Evolutionary conservation across 2,329 filamentous ascomycete genomes (phyloP).

Genomic region (Cercospora canescens): DNA sequence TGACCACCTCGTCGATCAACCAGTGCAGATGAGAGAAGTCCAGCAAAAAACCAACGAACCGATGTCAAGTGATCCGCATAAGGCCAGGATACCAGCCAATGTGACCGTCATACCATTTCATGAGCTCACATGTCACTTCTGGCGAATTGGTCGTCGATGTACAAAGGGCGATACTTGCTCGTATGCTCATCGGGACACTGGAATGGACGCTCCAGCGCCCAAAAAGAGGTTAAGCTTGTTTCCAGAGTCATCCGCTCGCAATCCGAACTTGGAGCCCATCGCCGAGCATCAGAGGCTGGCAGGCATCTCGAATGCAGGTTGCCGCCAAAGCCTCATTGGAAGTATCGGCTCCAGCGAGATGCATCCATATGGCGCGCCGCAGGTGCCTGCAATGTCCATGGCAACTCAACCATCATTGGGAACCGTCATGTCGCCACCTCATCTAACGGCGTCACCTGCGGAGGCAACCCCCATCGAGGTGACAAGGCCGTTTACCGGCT

Average conservation of each 20-base stretch:
- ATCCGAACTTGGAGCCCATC: background rate
- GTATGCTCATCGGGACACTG: constrained; percentile 26
- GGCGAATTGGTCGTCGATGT: constrained; percentile 18
- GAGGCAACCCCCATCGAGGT: background rate
- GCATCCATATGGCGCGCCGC: background rate
- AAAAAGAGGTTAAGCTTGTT: constrained; percentile 1
- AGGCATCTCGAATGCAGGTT: background rate
- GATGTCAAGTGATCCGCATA: constrained; percentile 4
- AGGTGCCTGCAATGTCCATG: background rate
- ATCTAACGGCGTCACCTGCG: background rate
- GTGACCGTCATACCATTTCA: background rate
- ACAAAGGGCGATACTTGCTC: constrained; percentile 15
- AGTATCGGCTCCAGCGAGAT: background rate
- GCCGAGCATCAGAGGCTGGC: background rate
- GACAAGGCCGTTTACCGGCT: background rate
- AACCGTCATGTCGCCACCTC: background rate
- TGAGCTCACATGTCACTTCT: constrained; percentile 24
- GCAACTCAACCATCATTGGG: background rate
- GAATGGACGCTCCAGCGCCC: constrained; percentile 18
- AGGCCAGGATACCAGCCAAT: background rate
- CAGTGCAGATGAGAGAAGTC: background rate
- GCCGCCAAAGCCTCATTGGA: background rate
- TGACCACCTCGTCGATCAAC: background rate
- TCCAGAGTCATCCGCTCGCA: background rate
- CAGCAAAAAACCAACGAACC: background rate